phyloP scores from a whole-genome alignment of 2,329 filamentous ascomycete species.

The Cephalotrichum gorgonifer region DNA sequence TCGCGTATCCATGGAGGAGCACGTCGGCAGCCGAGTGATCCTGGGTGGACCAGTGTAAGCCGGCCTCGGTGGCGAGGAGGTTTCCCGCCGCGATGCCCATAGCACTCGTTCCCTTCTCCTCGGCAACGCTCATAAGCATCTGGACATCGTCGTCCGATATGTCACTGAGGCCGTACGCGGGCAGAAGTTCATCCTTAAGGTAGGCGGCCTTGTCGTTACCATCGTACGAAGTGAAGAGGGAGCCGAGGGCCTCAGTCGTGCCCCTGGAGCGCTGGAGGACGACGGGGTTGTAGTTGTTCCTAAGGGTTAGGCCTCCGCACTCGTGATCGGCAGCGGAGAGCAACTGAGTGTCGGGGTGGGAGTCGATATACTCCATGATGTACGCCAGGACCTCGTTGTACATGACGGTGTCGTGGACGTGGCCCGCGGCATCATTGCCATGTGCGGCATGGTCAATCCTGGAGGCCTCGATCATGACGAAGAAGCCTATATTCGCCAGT shows the following conservation, averaged over 20 bases:
- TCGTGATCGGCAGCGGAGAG: slow-evolving; percentile 16
- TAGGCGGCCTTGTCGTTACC: slow-evolving; percentile 11
- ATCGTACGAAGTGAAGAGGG: slow-evolving; percentile 6
- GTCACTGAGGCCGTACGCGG: slow-evolving; percentile 9
- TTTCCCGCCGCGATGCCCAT: slow-evolving; percentile 6
- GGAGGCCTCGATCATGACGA: slow-evolving; percentile 16
- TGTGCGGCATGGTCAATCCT: slow-evolving; percentile 14
- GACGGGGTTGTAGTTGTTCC: slow-evolving; percentile 11
- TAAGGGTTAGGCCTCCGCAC: slow-evolving; percentile 14
- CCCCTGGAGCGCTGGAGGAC: slow-evolving; percentile 9
- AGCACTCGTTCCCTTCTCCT: slow-evolving; percentile 4
- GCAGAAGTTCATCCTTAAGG: slow-evolving; percentile 9
- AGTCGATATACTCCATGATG: slow-evolving; percentile 11
- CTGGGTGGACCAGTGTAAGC: slow-evolving; percentile 12
- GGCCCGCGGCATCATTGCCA: slow-evolving; percentile 12
- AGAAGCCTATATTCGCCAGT: slow-evolving; percentile 9
- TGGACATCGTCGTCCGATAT: slow-evolving; percentile 5
- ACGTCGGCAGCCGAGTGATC: slow-evolving; percentile 14
- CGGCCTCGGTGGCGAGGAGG: slow-evolving; percentile 8
- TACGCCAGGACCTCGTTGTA: slow-evolving; percentile 14
- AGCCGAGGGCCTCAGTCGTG: slow-evolving; percentile 9
- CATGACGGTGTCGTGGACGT: slow-evolving; percentile 14
- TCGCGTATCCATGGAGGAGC: slow-evolving; percentile 12
- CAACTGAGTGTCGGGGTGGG: slow-evolving; percentile 14
- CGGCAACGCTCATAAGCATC: neutral